These are phyloP conservation scores for Neurospora tetrasperma DNA, from an alignment of 495 filamentous ascomycete species.

Conservation along the genomic window DNA sequence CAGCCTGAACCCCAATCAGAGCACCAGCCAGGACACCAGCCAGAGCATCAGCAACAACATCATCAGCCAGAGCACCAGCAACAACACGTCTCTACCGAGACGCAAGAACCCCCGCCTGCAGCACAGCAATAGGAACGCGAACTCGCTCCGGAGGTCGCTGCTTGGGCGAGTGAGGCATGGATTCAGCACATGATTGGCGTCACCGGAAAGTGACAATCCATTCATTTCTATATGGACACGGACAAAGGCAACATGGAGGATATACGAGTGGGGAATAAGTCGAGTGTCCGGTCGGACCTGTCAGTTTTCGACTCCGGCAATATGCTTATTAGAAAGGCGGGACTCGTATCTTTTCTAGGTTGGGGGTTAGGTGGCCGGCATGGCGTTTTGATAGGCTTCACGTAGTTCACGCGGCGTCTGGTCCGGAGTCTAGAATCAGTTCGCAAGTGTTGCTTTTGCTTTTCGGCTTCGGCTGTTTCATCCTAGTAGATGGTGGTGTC, in stretches of 20 bases:
- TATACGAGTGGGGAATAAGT: not conserved
- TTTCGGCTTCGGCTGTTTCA: not conserved
- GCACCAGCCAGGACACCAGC: not conserved
- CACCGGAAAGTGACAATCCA: not conserved
- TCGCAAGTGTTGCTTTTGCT: not conserved
- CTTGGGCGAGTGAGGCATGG: not conserved
- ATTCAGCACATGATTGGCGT: not conserved
- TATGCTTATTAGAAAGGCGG: not conserved
- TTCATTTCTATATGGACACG: not conserved
- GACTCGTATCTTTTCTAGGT: not conserved
- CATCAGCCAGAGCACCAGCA: not conserved
- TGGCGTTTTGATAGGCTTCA: not conserved
- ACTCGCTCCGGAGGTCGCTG: not conserved
- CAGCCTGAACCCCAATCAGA: not conserved
- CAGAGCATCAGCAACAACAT: not conserved
- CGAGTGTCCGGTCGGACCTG: not conserved
- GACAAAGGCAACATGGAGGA: not conserved
- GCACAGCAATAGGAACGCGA: slow-evolving; percentile 1
- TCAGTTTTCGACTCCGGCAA: not conserved
- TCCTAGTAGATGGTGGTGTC: not conserved
- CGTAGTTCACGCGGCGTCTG: not conserved
- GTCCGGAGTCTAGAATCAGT: not conserved
- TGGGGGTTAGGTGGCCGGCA: not conserved
- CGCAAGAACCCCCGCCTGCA: not conserved
- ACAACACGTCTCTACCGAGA: not conserved